These are phyloP conservation scores for Claviceps sp. DNA, from an alignment of 2,329 filamentous ascomycete species.

Conservation along the genomic window DNA sequence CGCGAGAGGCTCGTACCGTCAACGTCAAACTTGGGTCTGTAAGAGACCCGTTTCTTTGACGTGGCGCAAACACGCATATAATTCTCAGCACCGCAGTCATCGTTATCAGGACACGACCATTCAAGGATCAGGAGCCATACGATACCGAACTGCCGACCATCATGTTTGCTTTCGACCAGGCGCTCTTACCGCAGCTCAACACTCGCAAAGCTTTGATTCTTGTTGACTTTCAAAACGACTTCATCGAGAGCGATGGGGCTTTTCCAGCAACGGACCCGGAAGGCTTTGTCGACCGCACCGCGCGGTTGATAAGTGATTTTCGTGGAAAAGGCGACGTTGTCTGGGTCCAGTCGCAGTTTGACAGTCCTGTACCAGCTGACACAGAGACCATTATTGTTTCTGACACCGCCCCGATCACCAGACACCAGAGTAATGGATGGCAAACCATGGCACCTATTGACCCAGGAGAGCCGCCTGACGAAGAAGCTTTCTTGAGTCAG, in stretches of 20 bases:
- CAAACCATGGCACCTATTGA: background rate
- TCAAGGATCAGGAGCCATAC: background rate
- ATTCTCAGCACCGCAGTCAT: background rate
- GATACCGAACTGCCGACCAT: background rate
- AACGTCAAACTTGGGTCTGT: background rate
- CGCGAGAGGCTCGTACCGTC: background rate
- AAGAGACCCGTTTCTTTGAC: background rate
- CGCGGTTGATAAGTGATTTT: conserved; percentile 56
- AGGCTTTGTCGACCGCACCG: conserved; percentile 54
- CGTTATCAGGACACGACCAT: background rate
- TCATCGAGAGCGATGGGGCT: conserved; percentile 54
- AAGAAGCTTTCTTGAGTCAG: conserved; percentile 34
- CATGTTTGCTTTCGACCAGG: conserved; percentile 45
- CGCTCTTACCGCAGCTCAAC: conserved; percentile 40
- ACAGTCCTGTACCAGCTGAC: conserved; percentile 43
- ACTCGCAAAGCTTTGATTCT: conserved; percentile 62
- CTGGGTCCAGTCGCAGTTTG: conserved; percentile 72
- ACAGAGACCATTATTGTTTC: conserved; percentile 36
- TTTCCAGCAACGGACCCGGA: conserved; percentile 51
- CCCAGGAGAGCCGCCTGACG: conserved; percentile 11
- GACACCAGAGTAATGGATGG: conserved; percentile 7
- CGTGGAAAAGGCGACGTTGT: conserved; percentile 60
- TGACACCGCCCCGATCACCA: conserved; percentile 16
- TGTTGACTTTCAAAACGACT: conserved; percentile 85
- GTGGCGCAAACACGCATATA: too few relatives aligned